phyloP scores from a whole-genome alignment of 192 early-diverging fungal genomes.

The Coemansia guatemalensis region DNA sequence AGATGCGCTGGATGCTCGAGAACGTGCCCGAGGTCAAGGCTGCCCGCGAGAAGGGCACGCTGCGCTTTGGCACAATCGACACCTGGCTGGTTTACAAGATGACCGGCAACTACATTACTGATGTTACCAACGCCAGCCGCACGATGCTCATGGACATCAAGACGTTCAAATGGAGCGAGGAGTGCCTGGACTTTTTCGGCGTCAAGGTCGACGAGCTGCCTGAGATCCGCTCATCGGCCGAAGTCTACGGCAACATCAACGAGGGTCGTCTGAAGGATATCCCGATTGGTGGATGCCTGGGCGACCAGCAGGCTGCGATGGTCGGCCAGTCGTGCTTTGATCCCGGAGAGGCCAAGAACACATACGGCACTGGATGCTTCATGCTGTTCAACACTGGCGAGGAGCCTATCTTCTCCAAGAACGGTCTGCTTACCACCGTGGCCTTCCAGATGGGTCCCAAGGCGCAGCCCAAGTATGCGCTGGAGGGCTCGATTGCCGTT shows the following conservation, averaged over 20 bases:
- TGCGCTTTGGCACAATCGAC: conserved; percentile 90
- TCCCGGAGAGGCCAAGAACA: conserved; percentile 89
- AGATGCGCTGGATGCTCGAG: conserved; percentile 91
- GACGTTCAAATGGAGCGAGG: conserved; percentile 76
- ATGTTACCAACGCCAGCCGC: conserved; percentile 91
- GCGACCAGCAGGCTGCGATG: conserved; percentile 93
- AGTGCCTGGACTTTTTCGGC: conserved; percentile 76
- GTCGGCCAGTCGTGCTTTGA: conserved; percentile 93
- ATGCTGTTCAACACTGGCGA: conserved; percentile 93
- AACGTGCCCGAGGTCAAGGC: conserved; percentile 69
- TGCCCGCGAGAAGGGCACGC: conserved; percentile 68
- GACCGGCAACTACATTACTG: conserved; percentile 87
- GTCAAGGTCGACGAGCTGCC: conserved; percentile 66
- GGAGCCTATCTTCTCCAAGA: conserved; percentile 70
- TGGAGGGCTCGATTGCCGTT: conserved; percentile 91
- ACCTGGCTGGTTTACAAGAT: conserved; percentile 94
- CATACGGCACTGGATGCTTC: conserved; percentile 96
- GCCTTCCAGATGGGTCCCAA: conserved; percentile 81
- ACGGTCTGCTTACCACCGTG: conserved; percentile 87
- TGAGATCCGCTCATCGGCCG: conserved; percentile 78
- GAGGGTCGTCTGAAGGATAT: conserved; percentile 66
- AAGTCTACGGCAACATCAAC: conserved; percentile 67
- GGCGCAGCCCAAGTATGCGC: conserved; percentile 72
- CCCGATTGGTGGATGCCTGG: conserved; percentile 84
- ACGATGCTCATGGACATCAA: conserved; percentile 94